These are phyloP conservation scores for Candida germanica DNA, from an alignment of 805 yeast genomes.

Conservation along the genomic window DNA sequence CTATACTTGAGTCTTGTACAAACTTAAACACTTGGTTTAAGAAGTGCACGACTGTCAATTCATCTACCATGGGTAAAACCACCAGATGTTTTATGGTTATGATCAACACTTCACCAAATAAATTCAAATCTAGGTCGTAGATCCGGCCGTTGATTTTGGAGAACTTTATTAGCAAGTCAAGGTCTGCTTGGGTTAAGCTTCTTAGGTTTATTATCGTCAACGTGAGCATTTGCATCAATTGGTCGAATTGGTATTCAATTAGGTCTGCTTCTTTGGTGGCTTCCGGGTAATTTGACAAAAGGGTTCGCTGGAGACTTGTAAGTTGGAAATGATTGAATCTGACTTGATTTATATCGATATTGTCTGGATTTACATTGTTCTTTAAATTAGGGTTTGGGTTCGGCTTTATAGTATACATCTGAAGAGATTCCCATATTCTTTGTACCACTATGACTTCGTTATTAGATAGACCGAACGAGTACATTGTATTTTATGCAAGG, in stretches of 20 bases:
- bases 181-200: slow-evolving; percentile 1
- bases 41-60: slow-evolving; percentile 8
- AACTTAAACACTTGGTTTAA: slow-evolving; percentile 6
- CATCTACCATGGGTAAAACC: not conserved
- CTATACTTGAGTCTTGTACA: slow-evolving; percentile 4
- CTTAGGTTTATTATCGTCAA: slow-evolving; percentile 1
- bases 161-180: slow-evolving; percentile 5
- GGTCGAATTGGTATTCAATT: slow-evolving; percentile 1
- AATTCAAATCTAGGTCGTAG: slow-evolving; percentile 9
- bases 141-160: slow-evolving; percentile 12
- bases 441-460: not conserved
- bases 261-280: not conserved
- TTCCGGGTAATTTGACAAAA: not conserved
- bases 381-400: not conserved
- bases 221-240: slow-evolving; percentile 3
- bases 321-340: slow-evolving; percentile 1
- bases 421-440: slow-evolving; percentile 1
- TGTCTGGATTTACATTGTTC: too few species aligned
- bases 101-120: slow-evolving; percentile 9
- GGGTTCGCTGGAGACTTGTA: not conserved
- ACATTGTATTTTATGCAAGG: too few species aligned
- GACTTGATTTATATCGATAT: not conserved
- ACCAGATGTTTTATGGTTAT: slow-evolving; percentile 2
- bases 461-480: not conserved
- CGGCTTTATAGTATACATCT: not conserved